Conservation (phyloP, 768 basidiomycete genomes). For the Tulasnella sp. region DNA sequence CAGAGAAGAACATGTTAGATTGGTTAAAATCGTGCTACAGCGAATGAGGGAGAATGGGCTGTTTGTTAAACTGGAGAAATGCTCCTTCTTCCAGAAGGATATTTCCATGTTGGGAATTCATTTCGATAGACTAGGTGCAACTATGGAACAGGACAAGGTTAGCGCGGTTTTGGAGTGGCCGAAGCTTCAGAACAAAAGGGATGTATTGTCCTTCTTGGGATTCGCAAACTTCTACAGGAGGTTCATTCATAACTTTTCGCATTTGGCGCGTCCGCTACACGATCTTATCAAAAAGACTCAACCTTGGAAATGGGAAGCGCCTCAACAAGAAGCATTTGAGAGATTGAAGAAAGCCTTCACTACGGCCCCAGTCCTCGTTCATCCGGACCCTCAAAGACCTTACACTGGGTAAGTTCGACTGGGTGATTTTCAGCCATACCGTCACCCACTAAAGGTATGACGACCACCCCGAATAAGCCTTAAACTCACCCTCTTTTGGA, state of each 20-base stretch:
- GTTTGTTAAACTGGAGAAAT: background rate
- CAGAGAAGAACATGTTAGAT: constrained; percentile 3
- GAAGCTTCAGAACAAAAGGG: constrained; percentile 17
- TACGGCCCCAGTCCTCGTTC: constrained; percentile 5
- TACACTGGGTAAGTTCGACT: background rate
- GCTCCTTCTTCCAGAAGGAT: background rate
- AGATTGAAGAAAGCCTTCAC: constrained; percentile 10
- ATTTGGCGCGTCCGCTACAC: constrained; percentile 15
- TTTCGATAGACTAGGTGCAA: constrained; percentile 14
- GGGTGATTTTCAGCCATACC: too few relatives aligned
- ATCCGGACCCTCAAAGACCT: background rate
- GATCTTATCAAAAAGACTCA: constrained; percentile 18
- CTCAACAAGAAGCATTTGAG: constrained; percentile 6
- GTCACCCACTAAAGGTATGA: too few relatives aligned
- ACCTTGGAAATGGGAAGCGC: background rate
- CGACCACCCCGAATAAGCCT: too few relatives aligned
- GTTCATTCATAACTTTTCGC: constrained; percentile 22
- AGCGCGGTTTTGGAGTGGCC: constrained; percentile 21
- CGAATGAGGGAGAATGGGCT: background rate
- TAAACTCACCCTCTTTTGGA: too few relatives aligned
- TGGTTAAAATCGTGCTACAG: constrained; percentile 10
- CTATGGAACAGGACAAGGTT: constrained; percentile 21
- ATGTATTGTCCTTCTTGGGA: constrained; percentile 21
- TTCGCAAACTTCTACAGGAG: constrained; percentile 25
- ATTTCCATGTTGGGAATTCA: constrained; percentile 18